Base-by-base conservation (phyloP, 352 stramenopile genomes). In the Phytophthora hibernalis region DNA sequence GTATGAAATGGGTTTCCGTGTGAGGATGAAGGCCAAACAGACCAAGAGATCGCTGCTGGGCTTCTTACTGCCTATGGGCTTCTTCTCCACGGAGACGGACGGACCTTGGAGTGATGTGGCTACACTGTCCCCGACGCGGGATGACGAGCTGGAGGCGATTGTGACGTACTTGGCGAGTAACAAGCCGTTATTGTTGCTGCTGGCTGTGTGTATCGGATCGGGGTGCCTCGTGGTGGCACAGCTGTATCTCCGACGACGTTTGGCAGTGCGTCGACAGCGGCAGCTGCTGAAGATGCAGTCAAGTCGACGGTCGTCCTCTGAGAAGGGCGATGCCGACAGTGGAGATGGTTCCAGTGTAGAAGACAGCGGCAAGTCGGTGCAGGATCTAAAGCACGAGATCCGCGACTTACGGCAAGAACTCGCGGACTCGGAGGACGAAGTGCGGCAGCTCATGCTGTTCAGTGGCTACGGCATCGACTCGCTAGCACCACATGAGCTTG, bases 381-480 rank as follows among this genome's bases (percentile, higher is more conserved):
- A 77, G 24, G 65, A 76, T 10, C 48, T 91, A 28, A 57, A 88
- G 53, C 80, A 89, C 45, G 86, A 94, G 59, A 72, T 94, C 30
- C 56, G 52, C 18, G 70, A 94, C 47, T 70, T 94, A 43, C 80
- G 83, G 10, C 84, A 92, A 52, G 86, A 94, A 26, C 64, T 94
- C 31, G 76, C 76, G n/a, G 86, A 94, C 61, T 90, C 81, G 48
- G 86, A 94, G 52, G 70, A 77, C 8, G 86, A 94, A 57, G 85
- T 93, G 31, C 83, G 76, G 13, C 74, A 77, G 18, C 72, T 94
- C 2, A 94, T 94, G 86, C 53, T 92, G 22, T 82, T 86, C 47
- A 85, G 85, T 20, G 86, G 83, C 38, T 94, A 91, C 65, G 83
- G 83, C n/a, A 77, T 94, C 40, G 84, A 94, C 35, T 54, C 59